Evolutionary conservation across 2,329 filamentous ascomycete genomes (phyloP), one percentile per base, ranked within the genome.

Genomic region (Ceratocystiopsis sp.): DNA sequence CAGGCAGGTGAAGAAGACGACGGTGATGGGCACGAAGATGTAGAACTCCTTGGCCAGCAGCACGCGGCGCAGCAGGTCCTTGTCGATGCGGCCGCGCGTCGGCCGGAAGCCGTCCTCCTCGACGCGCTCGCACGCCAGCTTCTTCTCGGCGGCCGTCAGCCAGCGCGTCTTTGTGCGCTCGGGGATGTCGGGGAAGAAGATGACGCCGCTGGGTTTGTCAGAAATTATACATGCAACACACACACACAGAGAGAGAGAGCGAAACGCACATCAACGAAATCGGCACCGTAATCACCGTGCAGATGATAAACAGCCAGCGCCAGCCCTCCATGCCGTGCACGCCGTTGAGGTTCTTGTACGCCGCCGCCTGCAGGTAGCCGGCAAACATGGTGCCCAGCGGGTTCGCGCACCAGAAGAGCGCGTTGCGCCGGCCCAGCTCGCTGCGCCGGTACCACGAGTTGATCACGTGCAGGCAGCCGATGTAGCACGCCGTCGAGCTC

Each of bases 381-480:
- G 51, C 53, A n/a, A 59, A 46, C 54, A 59, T 56, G 21, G 34
- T 32, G n/a, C 43, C 46, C 70, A 69, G 59, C 3, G 40, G 41
- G 21, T 40, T 41, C 10, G 70, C 73, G 0, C 69, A 64, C 0
- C 71, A 75, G 51, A 79, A 80, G 40, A 80, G 70, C 32, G 70
- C 73, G 4, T 65, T 71, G 2, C 76, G 64, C 52, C 78, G 79
- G 0, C 71, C 73, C 0, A 80, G 63, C 47, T 79, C 75, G 15
- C 63, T 60, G 19, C 65, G 63, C 0, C 66, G 76, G 49, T 78
- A 78, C 75, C 75, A 42, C 0, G 69, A 58, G 8, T 62, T 61
- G 5, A 65, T 55, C 40, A 64, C 57, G 44, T 63, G 64, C 46
- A 63, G 59, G 37, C 71, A 62, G 21, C 69, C 72, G 0, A 71